Base-by-base conservation (phyloP, 2,329 filamentous ascomycete genomes). In the Mariannaea elegans region DNA sequence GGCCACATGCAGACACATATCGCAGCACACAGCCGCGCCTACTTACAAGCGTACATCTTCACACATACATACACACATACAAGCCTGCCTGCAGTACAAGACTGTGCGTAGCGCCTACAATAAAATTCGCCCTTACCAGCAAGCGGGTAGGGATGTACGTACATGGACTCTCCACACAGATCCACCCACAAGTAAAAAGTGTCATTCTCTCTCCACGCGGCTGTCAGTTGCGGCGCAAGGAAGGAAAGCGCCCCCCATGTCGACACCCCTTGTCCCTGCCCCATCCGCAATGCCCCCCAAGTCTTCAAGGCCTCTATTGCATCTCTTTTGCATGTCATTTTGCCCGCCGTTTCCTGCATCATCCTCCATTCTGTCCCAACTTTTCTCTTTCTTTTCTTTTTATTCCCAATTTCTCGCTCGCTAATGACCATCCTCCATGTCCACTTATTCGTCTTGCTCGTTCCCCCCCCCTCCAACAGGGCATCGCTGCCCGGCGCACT, bases 231-330 rank as follows among this genome's bases (percentile, higher is more conserved):
- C 64, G 66, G 64, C 66, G 59, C 57, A 68, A 66, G 50, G 56
- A 55, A 57, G 59, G 36, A 68, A 66, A 59, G 34, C 50, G 23
- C 42, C 41, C 61, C 50, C 65, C 65, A 45, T 56, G 64, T 61
- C 64, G 16, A 19, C 16, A 41, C 16, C 9, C 29, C 24, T 45
- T 68, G 66, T 68, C 66, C 66, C 38, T 68, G 66, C 65, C 65
- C 66, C 62, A 65, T 66, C 65, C 59, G 62, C 62, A 68, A 68
- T 68, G 66, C 59, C 66, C 66, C 66, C 65, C 66, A 27, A 27
- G 31, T 64, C 65, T 55, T 31, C 18, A 48, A 19, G 34, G 9
- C 24, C 24, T 24, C 51, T 38, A 29, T 54, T 45, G 51, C 51
- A 54, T 44, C 19, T 41, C 41, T n/a, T 45, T 45, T n/a, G 19